Percentiles rank a stretch among this genome's conserved stretches.
Evolutionary conservation across 306 rosid species (phyloP).

Genomic region (Cicer arietinum): DNA sequence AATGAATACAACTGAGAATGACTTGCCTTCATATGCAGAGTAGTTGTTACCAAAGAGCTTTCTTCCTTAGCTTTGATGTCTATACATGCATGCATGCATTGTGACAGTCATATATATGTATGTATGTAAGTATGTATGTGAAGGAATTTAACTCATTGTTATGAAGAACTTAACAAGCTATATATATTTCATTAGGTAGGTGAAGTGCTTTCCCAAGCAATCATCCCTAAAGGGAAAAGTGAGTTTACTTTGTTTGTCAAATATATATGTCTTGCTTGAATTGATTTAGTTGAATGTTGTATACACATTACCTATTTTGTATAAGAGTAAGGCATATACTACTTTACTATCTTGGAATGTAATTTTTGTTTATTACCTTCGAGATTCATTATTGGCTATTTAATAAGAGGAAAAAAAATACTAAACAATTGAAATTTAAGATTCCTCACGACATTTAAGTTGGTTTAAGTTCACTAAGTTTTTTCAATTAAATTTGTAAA

Average conservation of each 20-base stretch:
- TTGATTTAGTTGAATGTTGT: conserved; percentile 25
- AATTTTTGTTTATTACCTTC: conserved; percentile 2
- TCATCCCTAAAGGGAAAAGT: conserved; percentile 19
- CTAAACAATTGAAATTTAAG: too few species aligned
- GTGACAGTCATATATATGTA: neutral
- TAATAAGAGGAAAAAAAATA: too few species aligned
- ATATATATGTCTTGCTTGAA: conserved; percentile 2
- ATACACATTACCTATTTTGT: conserved; percentile 22
- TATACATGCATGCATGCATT: neutral
- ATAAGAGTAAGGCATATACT: conserved; percentile 1
- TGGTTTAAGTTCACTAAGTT: too few species aligned
- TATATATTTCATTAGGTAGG: neutral
- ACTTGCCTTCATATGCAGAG: conserved; percentile 52
- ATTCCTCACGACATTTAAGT: too few species aligned
- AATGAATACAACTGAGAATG: conserved; percentile 20
- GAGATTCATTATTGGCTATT: too few species aligned
- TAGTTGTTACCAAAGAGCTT: conserved; percentile 19
- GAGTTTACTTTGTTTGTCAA: conserved; percentile 24
- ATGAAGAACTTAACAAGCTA: conserved; percentile 14
- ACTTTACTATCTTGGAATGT: neutral
- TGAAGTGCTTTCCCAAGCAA: neutral
- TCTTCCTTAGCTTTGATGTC: neutral
- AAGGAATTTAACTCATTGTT: neutral
- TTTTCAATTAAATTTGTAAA: too few species aligned
- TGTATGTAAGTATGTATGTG: neutral